These are phyloP conservation scores for Boletus subcaerulescens DNA, from an alignment of 768 basidiomycete species.

Conservation along the genomic window DNA sequence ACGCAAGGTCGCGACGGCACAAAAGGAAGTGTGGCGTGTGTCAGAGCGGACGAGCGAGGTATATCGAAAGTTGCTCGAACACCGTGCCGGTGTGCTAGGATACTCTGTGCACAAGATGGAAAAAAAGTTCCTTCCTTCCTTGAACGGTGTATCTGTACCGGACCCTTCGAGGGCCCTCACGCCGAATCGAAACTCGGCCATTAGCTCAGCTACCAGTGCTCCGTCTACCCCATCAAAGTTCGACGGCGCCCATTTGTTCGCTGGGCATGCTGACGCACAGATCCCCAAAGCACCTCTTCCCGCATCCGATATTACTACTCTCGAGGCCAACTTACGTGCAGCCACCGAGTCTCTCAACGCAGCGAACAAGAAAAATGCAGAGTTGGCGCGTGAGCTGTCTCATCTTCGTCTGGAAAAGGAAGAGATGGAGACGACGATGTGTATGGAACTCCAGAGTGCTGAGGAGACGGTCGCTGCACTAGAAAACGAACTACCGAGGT, in stretches of 20 bases:
- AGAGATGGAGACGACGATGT: slow-evolving; percentile 60
- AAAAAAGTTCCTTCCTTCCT: slow-evolving; percentile 39
- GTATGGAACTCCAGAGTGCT: slow-evolving; percentile 62
- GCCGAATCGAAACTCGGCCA: slow-evolving; percentile 47
- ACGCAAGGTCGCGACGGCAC: slow-evolving; percentile 63
- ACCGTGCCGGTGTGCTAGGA: slow-evolving; percentile 79
- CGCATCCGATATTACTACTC: slow-evolving; percentile 42
- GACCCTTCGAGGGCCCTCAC: slow-evolving; percentile 53
- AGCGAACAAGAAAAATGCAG: slow-evolving; percentile 59
- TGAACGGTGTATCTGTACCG: slow-evolving; percentile 32
- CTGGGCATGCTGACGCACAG: slow-evolving; percentile 71
- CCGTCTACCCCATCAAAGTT: slow-evolving; percentile 57
- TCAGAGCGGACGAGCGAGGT: slow-evolving; percentile 65
- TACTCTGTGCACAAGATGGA: slow-evolving; percentile 68
- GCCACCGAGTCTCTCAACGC: slow-evolving; percentile 56
- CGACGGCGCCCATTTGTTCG: slow-evolving; percentile 82
- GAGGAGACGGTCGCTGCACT: slow-evolving; percentile 62
- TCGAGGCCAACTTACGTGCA: slow-evolving; percentile 66
- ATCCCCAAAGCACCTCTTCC: slow-evolving; percentile 46
- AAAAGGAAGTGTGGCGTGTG: slow-evolving; percentile 68
- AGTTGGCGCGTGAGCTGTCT: slow-evolving; percentile 60
- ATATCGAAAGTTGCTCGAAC: slow-evolving; percentile 65
- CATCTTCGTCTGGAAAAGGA: slow-evolving; percentile 65
- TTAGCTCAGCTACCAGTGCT: slow-evolving; percentile 47
- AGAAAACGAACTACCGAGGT: slow-evolving; percentile 50